Base-by-base conservation (phyloP, 148 eudicot genomes). In the Rhododendron vialii region DNA sequence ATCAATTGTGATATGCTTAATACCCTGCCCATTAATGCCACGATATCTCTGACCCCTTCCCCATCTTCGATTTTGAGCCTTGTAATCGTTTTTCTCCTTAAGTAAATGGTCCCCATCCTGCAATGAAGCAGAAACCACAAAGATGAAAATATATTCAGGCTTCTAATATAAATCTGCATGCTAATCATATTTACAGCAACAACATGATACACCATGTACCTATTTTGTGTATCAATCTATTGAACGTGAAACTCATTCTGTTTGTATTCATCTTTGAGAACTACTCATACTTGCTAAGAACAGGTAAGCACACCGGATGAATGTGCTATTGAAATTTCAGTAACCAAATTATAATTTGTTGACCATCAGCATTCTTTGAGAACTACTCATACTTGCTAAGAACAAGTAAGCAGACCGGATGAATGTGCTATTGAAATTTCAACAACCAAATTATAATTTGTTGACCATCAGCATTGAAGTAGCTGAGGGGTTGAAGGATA, bases 21-120 rank as follows among this genome's bases (percentile, higher is more conserved):
- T 92, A 95, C 98, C 98, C 81, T 89, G 92, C 83, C 95, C 95
- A 85, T 88, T 91, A 84, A 90, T 82, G 84, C 89, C 91, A 75
- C 59, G 89, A 63, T 89, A 84, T 84, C 88, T 95, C 73, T 87
- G 93, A 20, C 93, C 92, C 90, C 91, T 94, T 47, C 93, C 89
- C 51, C 87, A 92, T 78, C 94, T 87, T 77, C 88, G 90, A 69
- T 90, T 94, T 81, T 87, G 92, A 84, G 91, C 90, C 83, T 87
- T 92, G 63, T 81, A 77, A 33, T 86, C 93, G 57, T 86, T 91
- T 87, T 85, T 92, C 61, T 92, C 99, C 80, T 91, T 93, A 11
- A 90, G 15, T 50, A 57, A 9, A 87, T 89, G 90, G 30, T 90
- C 93, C 43, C 91, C 93, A 35, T 89, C 93, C 65, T 33, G 38